Evolutionary conservation across 352 stramenopile species (phyloP), one percentile per base, ranked within the genome.

Genomic region (Aphanomyces stellatus): DNA sequence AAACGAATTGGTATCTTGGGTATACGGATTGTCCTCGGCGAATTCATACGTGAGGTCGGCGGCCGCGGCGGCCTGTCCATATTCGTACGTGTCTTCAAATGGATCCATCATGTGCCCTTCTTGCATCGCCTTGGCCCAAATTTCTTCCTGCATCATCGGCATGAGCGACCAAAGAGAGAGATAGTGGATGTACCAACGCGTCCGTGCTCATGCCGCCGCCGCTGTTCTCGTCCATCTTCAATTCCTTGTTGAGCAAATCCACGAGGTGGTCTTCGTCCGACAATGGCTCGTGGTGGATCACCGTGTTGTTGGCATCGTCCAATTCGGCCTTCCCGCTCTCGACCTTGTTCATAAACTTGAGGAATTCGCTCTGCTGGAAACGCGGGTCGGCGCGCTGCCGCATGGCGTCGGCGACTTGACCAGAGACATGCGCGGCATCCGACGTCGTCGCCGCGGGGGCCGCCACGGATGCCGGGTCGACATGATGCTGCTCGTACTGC

Each of bases 341-440:
- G 35, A 94, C 79, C 65, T 92, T 76, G 62, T 91, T 81, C 84
- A 94, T 91, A 56, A 94, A 94, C 69, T 91, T 73, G 48, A 92
- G 73, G 62, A 94, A 94, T 57, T 94, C 80, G 73, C 86, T 94
- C 62, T 91, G 87, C 69, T 94, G 83, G 67, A 76, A 94, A 70
- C 90, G 90, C 2, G 81, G 76, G 64, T 93, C 80, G 8, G 74
- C 74, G 69, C 90, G 90, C 69, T 91, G 81, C 56, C 76, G 80
- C 84, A 94, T 90, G 4, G 80, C 83, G 37, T 74, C 77, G 55
- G 84, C 84, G 79, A 92, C 91, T 27, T 88, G 77, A 62, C 64
- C 75, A 13, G 82, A 90, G 8, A 72, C 79, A 25, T 82, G 74
- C 65, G 79, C 73, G n/a, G 80, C 76, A 53, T 84, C 74, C 3